A percentile compares a stretch with the other conserved stretches of the same genome.
These are phyloP conservation scores for Pyricularia sp. DNA, from an alignment of 2,329 filamentous ascomycete genomes.

Conservation along the genomic window DNA sequence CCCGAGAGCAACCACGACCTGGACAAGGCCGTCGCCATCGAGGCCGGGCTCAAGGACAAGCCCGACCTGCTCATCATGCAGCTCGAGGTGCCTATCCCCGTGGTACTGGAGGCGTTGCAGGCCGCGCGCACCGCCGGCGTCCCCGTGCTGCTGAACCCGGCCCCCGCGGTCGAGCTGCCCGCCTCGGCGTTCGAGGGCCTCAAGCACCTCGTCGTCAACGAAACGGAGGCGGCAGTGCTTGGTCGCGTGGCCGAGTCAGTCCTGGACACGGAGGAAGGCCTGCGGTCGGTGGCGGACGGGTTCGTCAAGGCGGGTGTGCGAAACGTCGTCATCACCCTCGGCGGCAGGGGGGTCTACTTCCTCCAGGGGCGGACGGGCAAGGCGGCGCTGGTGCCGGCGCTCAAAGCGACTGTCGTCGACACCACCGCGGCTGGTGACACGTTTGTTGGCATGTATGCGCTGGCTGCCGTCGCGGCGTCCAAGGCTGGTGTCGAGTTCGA, in stretches of 20 bases:
- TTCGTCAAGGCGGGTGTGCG: slow-evolving; percentile 58
- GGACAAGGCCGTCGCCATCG: slow-evolving; percentile 21
- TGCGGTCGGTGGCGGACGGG: slow-evolving; percentile 29
- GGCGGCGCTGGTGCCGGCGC: slow-evolving; percentile 47
- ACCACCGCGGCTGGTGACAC: slow-evolving; percentile 94
- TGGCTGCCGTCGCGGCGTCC: slow-evolving; percentile 50
- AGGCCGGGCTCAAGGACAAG: slow-evolving; percentile 8
- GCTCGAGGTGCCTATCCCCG: slow-evolving; percentile 47
- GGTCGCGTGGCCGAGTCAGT: slow-evolving; percentile 27
- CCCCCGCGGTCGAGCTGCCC: slow-evolving; percentile 55
- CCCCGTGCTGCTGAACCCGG: slow-evolving; percentile 61
- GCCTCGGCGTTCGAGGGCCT: slow-evolving; percentile 47
- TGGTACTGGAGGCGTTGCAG: slow-evolving; percentile 39
- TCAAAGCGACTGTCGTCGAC: slow-evolving; percentile 71
- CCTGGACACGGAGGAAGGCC: slow-evolving; percentile 22
- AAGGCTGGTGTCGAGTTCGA: slow-evolving; percentile 28
- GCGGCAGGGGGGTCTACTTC: slow-evolving; percentile 68
- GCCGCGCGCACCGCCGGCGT: slow-evolving; percentile 27
- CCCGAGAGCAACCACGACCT: slow-evolving; percentile 60
- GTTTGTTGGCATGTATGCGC: slow-evolving; percentile 81
- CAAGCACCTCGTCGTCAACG: slow-evolving; percentile 63
- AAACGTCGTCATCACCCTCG: slow-evolving; percentile 78
- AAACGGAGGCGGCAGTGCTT: slow-evolving; percentile 60
- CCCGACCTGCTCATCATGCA: slow-evolving; percentile 51
- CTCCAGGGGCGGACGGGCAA: slow-evolving; percentile 28